Conservation (phyloP, 2,329 filamentous ascomycete species). For the Lachnellula occidentalis region DNA sequence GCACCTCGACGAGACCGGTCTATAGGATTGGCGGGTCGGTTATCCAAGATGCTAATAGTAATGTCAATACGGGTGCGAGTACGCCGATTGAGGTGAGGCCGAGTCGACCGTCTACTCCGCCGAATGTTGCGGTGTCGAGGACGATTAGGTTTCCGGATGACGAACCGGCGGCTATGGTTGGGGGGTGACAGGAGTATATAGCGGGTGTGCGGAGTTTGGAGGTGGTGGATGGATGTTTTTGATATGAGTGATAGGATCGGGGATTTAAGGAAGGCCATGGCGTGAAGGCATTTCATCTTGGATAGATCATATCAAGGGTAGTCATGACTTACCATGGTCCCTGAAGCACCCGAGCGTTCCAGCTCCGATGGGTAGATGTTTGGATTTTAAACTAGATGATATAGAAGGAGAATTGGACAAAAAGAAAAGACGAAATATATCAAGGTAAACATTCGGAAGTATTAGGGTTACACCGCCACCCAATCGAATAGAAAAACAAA, state of each 20-base stretch:
- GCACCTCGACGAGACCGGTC: conserved; percentile 24
- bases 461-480: background rate
- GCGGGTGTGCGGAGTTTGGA: background rate
- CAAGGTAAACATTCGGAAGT: background rate
- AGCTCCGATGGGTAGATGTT: background rate
- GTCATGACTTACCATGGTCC: background rate
- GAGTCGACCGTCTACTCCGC: conserved; percentile 13
- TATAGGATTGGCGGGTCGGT: conserved; percentile 38
- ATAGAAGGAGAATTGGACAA: too few relatives aligned
- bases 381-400: background rate
- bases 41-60: conserved; percentile 9
- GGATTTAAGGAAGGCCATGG: background rate
- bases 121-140: conserved; percentile 22
- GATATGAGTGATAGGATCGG: background rate
- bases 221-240: background rate
- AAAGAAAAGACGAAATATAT: too few relatives aligned
- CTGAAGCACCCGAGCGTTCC: background rate
- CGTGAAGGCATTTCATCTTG: background rate
- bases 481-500: too few relatives aligned
- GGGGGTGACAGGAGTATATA: background rate
- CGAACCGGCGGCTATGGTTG: conserved; percentile 1
- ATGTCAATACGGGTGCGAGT: background rate
- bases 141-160: conserved; percentile 44
- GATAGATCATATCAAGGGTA: background rate
- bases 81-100: conserved; percentile 1